A percentile compares a stretch with the other conserved stretches of the same genome.
Conservation (phyloP, 257 asterid genomes). For the Solanum paucissectum region DNA sequence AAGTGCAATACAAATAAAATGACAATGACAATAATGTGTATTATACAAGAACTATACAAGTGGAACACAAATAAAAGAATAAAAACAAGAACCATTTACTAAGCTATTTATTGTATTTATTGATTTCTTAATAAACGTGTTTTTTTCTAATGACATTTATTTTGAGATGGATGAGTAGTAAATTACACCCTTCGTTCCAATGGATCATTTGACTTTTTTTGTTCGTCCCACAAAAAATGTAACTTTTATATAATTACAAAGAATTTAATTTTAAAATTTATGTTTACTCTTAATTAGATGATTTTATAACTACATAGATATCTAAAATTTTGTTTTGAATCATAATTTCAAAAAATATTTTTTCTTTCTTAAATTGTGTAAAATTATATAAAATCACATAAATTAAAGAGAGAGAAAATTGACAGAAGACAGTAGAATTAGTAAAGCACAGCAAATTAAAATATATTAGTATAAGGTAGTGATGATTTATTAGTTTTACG, state of each 20-base stretch:
- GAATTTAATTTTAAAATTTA: too few species aligned
- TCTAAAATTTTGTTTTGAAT: fast-evolving
- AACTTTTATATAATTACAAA: too few species aligned
- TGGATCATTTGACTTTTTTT: neutral
- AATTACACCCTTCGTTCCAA: neutral
- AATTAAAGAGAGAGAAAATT: neutral
- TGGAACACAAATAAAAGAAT: neutral
- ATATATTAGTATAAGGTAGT: neutral
- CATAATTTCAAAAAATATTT: too few species aligned
- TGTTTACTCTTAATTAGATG: too few species aligned
- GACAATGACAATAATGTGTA: too few species aligned
- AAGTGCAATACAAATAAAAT: too few species aligned
- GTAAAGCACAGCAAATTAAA: neutral
- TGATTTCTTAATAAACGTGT: neutral
- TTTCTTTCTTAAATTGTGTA: neutral
- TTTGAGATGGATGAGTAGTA: too few species aligned
- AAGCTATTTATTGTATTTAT: too few species aligned
- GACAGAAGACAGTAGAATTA: too few species aligned
- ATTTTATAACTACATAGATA: too few species aligned
- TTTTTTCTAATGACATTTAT: too few species aligned
- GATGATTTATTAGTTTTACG: neutral
- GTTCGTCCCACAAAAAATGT: too few species aligned
- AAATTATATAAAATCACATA: neutral
- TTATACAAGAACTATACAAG: neutral
- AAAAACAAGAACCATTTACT: neutral